Evolutionary conservation across 2,329 filamentous ascomycete genomes (phyloP).

Genomic region (Ustilaginoidea virens): DNA sequence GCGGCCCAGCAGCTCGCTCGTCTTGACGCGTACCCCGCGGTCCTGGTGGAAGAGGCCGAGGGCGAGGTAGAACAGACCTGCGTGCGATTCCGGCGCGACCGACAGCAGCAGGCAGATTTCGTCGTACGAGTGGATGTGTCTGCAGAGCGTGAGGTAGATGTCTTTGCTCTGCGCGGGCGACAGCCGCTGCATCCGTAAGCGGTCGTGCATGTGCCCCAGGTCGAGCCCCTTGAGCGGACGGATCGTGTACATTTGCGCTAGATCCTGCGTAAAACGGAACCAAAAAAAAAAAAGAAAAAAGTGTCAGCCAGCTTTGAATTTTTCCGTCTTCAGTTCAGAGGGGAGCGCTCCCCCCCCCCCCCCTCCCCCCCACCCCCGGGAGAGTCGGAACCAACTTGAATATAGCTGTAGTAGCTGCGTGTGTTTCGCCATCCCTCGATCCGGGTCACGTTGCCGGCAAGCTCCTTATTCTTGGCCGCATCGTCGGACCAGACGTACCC

Average conservation of each 20-base stretch:
- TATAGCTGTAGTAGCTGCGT: slow-evolving; percentile 87
- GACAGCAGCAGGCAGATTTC: slow-evolving; percentile 74
- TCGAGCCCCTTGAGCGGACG: slow-evolving; percentile 68
- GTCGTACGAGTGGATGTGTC: slow-evolving; percentile 63
- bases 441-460: slow-evolving; percentile 79
- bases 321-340: not conserved
- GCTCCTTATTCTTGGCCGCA: slow-evolving; percentile 61
- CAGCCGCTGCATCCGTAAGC: slow-evolving; percentile 68
- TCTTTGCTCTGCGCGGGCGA: slow-evolving; percentile 61
- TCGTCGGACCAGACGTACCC: slow-evolving; percentile 94
- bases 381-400: too few species aligned
- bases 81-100: slow-evolving; percentile 72
- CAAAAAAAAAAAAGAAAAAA: too few species aligned
- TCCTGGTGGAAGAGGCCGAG: slow-evolving; percentile 87
- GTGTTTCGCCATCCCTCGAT: slow-evolving; percentile 97
- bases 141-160: slow-evolving; percentile 69
- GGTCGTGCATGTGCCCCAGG: slow-evolving; percentile 83
- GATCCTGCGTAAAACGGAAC: too few species aligned
- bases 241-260: slow-evolving; percentile 47
- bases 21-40: slow-evolving; percentile 58
- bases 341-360: slow-evolving; percentile 14
- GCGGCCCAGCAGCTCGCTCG: slow-evolving; percentile 66
- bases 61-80: slow-evolving; percentile 79
- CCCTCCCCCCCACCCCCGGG: too few species aligned
- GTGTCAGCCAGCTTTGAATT: not conserved